Percentiles rank a stretch among this genome's conserved stretches.
phyloP scores from a whole-genome alignment of 2,329 filamentous ascomycete genomes.

The Cytospora paraplurivora region DNA sequence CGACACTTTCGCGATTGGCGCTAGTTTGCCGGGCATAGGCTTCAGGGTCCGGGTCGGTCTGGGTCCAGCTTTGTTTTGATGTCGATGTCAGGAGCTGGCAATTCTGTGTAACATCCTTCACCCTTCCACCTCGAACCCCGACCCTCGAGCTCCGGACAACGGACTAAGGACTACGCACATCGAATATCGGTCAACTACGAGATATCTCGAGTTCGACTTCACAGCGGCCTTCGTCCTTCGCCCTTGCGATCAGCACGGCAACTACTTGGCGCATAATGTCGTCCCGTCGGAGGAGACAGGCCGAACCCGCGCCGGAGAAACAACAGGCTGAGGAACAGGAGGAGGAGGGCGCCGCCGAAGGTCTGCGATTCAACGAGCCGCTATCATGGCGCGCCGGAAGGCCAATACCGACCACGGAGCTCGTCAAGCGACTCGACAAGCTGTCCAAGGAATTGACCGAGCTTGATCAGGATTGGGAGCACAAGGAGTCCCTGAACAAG shows the following conservation, averaged over 20 bases:
- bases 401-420: slow-evolving; percentile 79
- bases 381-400: slow-evolving; percentile 91
- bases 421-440: slow-evolving; percentile 77
- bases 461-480: slow-evolving; percentile 83
- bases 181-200: background rate
- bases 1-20: slow-evolving; percentile 24
- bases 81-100: slow-evolving; percentile 14
- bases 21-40: background rate
- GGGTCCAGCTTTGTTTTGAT: slow-evolving; percentile 17
- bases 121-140: background rate
- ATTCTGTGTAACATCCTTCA: slow-evolving; percentile 1
- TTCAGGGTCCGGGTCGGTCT: background rate
- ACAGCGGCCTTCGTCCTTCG: background rate
- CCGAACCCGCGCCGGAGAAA: slow-evolving; percentile 31
- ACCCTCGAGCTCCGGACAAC: slow-evolving; percentile 3
- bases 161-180: too few relatives aligned
- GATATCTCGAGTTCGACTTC: background rate
- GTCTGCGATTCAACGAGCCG: slow-evolving; percentile 79
- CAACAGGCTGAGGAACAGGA: slow-evolving; percentile 39
- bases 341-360: slow-evolving; percentile 43
- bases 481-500: slow-evolving; percentile 78
- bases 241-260: slow-evolving; percentile 6
- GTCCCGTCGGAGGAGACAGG: slow-evolving; percentile 43
- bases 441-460: slow-evolving; percentile 81
- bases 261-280: slow-evolving; percentile 39